Conservation (phyloP, 345 rosid genomes). For the Toxicodendron radicans region DNA sequence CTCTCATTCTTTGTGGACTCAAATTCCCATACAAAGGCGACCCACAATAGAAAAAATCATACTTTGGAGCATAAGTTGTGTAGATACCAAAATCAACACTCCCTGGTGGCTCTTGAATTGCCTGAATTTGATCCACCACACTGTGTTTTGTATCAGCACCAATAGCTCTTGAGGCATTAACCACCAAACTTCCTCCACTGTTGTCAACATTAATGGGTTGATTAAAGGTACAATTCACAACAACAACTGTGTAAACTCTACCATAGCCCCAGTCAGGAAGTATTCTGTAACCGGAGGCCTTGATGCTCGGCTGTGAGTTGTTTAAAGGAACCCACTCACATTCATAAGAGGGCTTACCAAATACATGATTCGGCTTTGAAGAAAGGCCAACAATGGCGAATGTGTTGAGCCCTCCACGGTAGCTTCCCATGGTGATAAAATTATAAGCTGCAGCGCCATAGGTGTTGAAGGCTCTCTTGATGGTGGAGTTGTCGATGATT, state of each 20-base stretch:
- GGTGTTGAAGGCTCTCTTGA: slow-evolving; percentile 62
- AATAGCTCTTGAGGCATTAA: slow-evolving; percentile 72
- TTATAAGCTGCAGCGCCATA: slow-evolving; percentile 79
- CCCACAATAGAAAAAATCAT: slow-evolving; percentile 85
- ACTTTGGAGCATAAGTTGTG: slow-evolving; percentile 41
- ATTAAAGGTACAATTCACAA: slow-evolving; percentile 78
- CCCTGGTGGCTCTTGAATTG: slow-evolving; percentile 49
- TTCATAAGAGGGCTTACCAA: slow-evolving; percentile 56
- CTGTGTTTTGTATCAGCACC: slow-evolving; percentile 60
- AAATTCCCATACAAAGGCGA: slow-evolving; percentile 74
- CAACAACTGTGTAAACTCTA: slow-evolving; percentile 79
- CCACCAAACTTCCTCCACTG: slow-evolving; percentile 66
- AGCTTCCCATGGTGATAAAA: slow-evolving; percentile 74
- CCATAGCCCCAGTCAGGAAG: slow-evolving; percentile 98
- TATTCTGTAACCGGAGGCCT: slow-evolving; percentile 45
- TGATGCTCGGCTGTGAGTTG: slow-evolving; percentile 14
- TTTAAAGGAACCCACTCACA: slow-evolving; percentile 67
- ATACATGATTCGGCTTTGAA: slow-evolving; percentile 83
- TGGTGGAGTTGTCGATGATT: slow-evolving; percentile 44
- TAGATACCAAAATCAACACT: slow-evolving; percentile 40
- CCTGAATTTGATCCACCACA: slow-evolving; percentile 58
- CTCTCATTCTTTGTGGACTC: slow-evolving; percentile 81
- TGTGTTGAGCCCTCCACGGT: slow-evolving; percentile 70
- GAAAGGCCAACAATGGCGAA: slow-evolving; percentile 80
- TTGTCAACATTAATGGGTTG: slow-evolving; percentile 52